Conservation (phyloP, 2,329 filamentous ascomycete genomes). For the Gaeumannomyces sp. region DNA sequence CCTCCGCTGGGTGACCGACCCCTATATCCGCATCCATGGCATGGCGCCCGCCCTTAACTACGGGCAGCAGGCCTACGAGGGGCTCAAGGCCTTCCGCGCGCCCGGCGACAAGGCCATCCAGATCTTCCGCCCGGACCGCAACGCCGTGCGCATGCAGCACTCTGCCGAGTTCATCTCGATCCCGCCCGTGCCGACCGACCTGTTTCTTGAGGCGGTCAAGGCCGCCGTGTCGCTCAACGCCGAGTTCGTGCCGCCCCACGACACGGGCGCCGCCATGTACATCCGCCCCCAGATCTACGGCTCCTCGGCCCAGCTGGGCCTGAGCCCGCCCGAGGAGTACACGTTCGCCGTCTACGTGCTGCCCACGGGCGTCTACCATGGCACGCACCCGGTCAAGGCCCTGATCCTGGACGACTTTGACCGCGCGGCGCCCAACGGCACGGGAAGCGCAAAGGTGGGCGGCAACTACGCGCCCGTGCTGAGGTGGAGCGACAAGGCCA, state of each 20-base stretch:
- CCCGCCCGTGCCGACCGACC: slow-evolving; percentile 67
- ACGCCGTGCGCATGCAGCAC: slow-evolving; percentile 78
- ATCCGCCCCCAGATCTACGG: slow-evolving; percentile 86
- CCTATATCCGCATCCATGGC: slow-evolving; percentile 83
- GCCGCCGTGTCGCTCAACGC: slow-evolving; percentile 85
- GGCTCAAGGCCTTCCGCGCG: slow-evolving; percentile 90
- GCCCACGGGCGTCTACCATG: slow-evolving; percentile 92
- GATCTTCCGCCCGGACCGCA: slow-evolving; percentile 82
- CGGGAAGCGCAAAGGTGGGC: slow-evolving; percentile 86
- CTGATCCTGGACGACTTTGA: slow-evolving; percentile 91
- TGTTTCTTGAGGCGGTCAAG: slow-evolving; percentile 71
- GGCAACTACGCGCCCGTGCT: slow-evolving; percentile 95
- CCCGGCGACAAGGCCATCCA: slow-evolving; percentile 64
- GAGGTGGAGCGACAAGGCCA: slow-evolving; percentile 76
- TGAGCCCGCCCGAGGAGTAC: slow-evolving; percentile 86
- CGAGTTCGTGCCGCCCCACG: slow-evolving; percentile 82
- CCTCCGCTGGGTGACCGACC: slow-evolving; percentile 74
- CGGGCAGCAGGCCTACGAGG: slow-evolving; percentile 95
- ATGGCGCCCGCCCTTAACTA: slow-evolving; percentile 97
- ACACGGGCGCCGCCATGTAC: slow-evolving; percentile 87
- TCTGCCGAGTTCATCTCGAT: slow-evolving; percentile 79
- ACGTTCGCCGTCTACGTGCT: slow-evolving; percentile 85
- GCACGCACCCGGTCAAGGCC: slow-evolving; percentile 77
- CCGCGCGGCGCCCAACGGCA: slow-evolving; percentile 84
- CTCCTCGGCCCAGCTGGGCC: slow-evolving; percentile 76